These are phyloP conservation scores for Erythrobasidium yunnanense DNA, from an alignment of 768 basidiomycete genomes.

Conservation along the genomic window DNA sequence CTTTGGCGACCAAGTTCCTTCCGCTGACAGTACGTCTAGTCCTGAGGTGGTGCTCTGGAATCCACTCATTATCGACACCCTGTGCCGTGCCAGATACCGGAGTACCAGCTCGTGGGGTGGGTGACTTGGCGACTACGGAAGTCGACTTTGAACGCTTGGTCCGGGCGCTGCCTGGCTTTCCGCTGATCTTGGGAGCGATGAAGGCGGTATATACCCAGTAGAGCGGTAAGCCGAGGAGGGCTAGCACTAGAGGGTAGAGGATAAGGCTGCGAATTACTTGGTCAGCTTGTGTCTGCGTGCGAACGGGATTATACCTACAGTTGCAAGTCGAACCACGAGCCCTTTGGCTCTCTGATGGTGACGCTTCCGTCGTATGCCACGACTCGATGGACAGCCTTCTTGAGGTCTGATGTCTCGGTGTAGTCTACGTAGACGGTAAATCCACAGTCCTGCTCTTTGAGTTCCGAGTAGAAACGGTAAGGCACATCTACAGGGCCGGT, in stretches of 20 bases:
- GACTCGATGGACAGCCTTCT: conserved; percentile 3
- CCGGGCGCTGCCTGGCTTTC: conserved; percentile 18
- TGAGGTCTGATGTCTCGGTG: conserved; percentile 13
- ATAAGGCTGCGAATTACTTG: conserved; percentile 39
- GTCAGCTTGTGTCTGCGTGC: background rate
- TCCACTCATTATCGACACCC: conserved; percentile 43
- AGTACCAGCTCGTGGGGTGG: conserved; percentile 29
- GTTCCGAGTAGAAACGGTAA: conserved; percentile 23
- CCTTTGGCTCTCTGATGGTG: conserved; percentile 41
- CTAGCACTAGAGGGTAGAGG: conserved; percentile 41
- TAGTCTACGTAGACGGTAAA: conserved; percentile 26
- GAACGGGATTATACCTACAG: conserved; percentile 31
- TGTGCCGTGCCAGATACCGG: conserved; percentile 35
- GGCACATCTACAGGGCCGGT: conserved; percentile 17
- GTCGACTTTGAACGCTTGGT: conserved; percentile 7
- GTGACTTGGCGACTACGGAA: background rate
- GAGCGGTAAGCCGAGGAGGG: conserved; percentile 35
- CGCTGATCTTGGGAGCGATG: conserved; percentile 29
- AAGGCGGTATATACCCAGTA: conserved; percentile 40
- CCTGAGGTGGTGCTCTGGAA: conserved; percentile 41
- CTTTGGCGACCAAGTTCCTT: conserved; percentile 16
- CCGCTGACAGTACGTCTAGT: conserved; percentile 23
- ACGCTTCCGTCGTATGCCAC: conserved; percentile 43
- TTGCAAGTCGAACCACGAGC: conserved; percentile 41
- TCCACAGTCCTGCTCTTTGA: conserved; percentile 14